These are phyloP conservation scores for Pythium chondricola DNA, from an alignment of 352 stramenopile genomes.

Conservation along the genomic window DNA sequence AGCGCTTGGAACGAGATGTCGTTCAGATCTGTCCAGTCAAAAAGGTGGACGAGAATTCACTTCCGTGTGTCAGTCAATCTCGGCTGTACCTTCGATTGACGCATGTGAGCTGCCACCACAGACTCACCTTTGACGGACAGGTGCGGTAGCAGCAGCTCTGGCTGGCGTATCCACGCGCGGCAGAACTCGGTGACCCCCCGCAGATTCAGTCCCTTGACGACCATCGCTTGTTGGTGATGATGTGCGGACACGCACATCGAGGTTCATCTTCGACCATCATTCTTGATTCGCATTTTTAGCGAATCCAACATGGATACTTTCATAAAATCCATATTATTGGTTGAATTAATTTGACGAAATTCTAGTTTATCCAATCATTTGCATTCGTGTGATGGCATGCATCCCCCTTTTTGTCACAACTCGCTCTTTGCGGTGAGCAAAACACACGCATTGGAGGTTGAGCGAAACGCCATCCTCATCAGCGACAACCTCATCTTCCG, in stretches of 20 bases:
- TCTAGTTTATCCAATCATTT: constrained; percentile 10
- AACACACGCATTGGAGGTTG: constrained; percentile 19
- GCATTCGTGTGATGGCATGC: background rate
- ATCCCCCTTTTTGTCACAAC: constrained; percentile 18
- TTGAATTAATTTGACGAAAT: background rate
- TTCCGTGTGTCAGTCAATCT: background rate
- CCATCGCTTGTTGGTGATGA: constrained; percentile 10
- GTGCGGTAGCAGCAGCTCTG: constrained; percentile 76
- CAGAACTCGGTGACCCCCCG: constrained; percentile 77
- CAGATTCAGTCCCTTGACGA: constrained; percentile 71
- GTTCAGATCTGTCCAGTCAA: constrained; percentile 47
- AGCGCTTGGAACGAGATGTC: constrained; percentile 77
- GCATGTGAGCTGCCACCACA: background rate
- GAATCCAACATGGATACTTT: constrained; percentile 2
- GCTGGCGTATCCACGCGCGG: constrained; percentile 58
- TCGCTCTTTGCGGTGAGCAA: constrained; percentile 11
- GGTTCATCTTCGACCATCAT: no score
- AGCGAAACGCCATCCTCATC: constrained; percentile 24
- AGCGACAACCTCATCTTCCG: constrained; percentile 4
- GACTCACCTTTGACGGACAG: constrained; percentile 63
- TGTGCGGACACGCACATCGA: background rate
- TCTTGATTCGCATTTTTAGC: constrained; percentile 10
- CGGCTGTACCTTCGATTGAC: no score
- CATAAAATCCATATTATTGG: constrained; percentile 5
- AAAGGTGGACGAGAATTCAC: background rate